These are phyloP conservation scores for Cyclotella baltica DNA, from an alignment of 108 stramenopile genomes.

Conservation along the genomic window DNA sequence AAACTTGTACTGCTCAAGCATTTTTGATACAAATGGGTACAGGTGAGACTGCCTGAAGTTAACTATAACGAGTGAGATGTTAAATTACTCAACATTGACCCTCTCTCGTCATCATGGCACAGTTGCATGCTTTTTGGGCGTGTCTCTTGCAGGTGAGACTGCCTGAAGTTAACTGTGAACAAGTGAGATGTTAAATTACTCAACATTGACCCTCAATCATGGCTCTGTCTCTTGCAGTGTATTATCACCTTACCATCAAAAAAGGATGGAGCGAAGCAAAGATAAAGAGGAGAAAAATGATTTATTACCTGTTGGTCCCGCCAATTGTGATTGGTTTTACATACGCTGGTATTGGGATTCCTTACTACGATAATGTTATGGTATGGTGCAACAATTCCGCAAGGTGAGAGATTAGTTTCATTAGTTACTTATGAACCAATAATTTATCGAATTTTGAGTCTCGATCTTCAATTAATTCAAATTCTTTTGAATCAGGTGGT, in stretches of 20 bases:
- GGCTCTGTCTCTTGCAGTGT: no score
- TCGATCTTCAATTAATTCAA: no score
- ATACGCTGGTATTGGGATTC: background rate
- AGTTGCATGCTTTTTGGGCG: background rate
- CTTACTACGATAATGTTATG: conserved; percentile 12
- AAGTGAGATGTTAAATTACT: background rate
- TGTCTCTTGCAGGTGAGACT: background rate
- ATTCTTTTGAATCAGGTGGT: background rate
- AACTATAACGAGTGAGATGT: background rate
- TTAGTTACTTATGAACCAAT: background rate
- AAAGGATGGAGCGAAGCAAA: conserved; percentile 2
- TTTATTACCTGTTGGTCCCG: background rate
- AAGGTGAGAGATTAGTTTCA: background rate
- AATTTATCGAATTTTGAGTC: no score
- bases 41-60: background rate
- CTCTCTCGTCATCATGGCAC: background rate
- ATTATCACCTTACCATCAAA: conserved; percentile 7
- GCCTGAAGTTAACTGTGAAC: background rate
- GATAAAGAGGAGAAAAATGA: background rate
- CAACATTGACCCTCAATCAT: background rate
- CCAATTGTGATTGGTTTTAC: background rate
- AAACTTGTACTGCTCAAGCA: conserved; percentile 49
- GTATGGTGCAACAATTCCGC: conserved; percentile 16
- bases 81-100: background rate
- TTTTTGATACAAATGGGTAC: conserved; percentile 51